Evolutionary conservation across 441 rosid genomes (phyloP), one percentile per base, ranked within the genome.

Genomic region (Mallotus japonicus): DNA sequence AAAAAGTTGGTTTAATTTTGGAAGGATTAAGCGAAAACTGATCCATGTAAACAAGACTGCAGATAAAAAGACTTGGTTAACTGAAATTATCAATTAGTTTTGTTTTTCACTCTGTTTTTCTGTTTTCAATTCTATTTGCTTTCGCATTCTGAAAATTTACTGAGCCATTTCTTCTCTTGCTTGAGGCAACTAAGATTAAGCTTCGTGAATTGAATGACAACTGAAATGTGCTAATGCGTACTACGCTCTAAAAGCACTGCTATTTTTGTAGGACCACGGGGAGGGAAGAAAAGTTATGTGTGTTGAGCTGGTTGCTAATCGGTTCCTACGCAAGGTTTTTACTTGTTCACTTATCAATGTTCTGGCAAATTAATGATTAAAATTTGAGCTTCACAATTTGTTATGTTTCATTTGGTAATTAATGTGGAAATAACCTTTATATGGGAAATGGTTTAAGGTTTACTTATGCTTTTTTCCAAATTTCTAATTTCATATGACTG

Each of bases 261-360:
- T 62, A 55, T 69, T 78, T 68, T 75, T 76, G 67, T 74, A 92
- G 92, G 89, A 75, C 64, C 46, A 47, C 53, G 83, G 71, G 67
- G 87, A 82, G 75, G 95, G 89, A 76, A 87, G 82, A 76, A 84
- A 75, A 71, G 91, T 88, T 72, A 87, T 93, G 93, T 91, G 97
- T 49, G 72, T 93, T 69, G 99, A 95, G 85, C 91, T 95, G 72
- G 89, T 93, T 70, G 97, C 89, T 57, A 93, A 95, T 83, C 83
- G 95, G 66, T 93, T 93, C 85, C 86, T 95, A 20, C 97, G 97
- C 80, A 93, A 86, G 97, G 98, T 95, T 65, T 72, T 67, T 67
- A 65, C 75, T 69, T 78, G 51, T 40, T 42, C 65, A 50, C 69
- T 50, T 70, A 32, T 51, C 8, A 46, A 20, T 58, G 42, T 60